phyloP scores from a whole-genome alignment of 495 filamentous ascomycete genomes.

The Daldinia decipiens region DNA sequence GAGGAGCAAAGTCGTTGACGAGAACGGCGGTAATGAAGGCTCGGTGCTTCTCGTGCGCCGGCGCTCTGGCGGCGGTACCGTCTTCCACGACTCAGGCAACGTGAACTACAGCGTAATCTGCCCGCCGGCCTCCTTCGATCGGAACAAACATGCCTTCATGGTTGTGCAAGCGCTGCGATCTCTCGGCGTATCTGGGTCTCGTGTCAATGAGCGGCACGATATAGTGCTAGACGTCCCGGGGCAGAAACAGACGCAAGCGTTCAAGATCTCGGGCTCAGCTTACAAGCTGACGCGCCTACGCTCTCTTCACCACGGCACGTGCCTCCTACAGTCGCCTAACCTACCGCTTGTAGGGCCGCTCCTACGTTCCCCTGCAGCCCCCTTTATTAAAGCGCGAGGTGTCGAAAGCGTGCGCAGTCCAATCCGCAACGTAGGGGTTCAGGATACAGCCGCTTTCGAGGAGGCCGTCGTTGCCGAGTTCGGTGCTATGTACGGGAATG shows the following conservation, averaged over 20 bases:
- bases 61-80: constrained; percentile 87
- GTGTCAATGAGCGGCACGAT: constrained; percentile 91
- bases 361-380: constrained; percentile 76
- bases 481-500: constrained; percentile 61
- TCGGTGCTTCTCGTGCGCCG: constrained; percentile 75
- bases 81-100: constrained; percentile 93
- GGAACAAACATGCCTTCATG: constrained; percentile 91
- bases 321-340: constrained; percentile 76
- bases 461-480: constrained; percentile 63
- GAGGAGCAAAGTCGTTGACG: neutral
- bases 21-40: constrained; percentile 31
- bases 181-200: constrained; percentile 59
- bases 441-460: constrained; percentile 60
- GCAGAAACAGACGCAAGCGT: constrained; percentile 54
- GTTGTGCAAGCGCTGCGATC: constrained; percentile 77
- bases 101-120: constrained; percentile 93
- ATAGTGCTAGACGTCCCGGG: constrained; percentile 73
- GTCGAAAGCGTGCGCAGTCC: constrained; percentile 93
- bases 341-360: constrained; percentile 71
- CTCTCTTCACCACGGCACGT: constrained; percentile 91
- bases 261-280: constrained; percentile 91
- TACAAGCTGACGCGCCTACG: constrained; percentile 86
- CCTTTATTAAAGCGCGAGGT: constrained; percentile 80
- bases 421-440: constrained; percentile 75
- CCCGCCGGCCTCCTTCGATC: constrained; percentile 75